phyloP scores from a whole-genome alignment of 1,139 yeast species.

The Protomyces arabidopsidicola region DNA sequence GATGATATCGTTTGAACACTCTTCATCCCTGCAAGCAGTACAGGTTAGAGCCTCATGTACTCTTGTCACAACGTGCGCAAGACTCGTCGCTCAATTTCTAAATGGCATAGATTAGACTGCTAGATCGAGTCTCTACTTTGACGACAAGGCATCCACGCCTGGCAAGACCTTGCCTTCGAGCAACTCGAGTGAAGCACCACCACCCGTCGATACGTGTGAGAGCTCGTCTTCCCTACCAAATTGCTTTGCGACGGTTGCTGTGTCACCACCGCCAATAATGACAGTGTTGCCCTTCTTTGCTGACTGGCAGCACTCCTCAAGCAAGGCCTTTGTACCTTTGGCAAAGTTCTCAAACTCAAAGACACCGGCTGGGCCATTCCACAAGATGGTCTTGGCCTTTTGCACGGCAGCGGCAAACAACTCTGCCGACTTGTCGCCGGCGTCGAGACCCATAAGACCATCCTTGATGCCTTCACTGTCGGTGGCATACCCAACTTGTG shows the following conservation, averaged over 20 bases:
- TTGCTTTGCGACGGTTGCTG: constrained; percentile 98
- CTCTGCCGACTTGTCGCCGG: constrained; percentile 79
- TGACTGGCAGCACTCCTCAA: constrained; percentile 80
- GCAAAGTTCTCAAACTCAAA: constrained; percentile 91
- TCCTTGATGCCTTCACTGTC: constrained; percentile 87
- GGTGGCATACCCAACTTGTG: constrained; percentile 72
- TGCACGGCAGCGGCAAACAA: constrained; percentile 74
- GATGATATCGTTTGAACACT: too few relatives aligned
- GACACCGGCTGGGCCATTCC: constrained; percentile 99
- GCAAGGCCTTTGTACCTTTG: constrained; percentile 79
- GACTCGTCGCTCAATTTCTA: too few relatives aligned
- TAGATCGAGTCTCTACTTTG: constrained; percentile 43
- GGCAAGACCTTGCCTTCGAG: constrained; percentile 97
- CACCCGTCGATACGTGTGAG: constrained; percentile 97
- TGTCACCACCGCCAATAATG: constrained; percentile 95
- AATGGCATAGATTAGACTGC: not conserved
- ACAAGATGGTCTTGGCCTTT: constrained; percentile 91
- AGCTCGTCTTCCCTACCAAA: constrained; percentile 90
- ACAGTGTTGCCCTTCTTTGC: constrained; percentile 85
- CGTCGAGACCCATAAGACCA: constrained; percentile 90
- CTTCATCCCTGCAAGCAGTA: too few relatives aligned
- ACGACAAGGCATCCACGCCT: constrained; percentile 87
- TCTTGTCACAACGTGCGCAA: too few relatives aligned
- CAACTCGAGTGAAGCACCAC: constrained; percentile 97
- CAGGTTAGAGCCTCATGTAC: too few relatives aligned